Base-by-base conservation (phyloP, 169 alveolate species). In the Fabrea salina region DNA sequence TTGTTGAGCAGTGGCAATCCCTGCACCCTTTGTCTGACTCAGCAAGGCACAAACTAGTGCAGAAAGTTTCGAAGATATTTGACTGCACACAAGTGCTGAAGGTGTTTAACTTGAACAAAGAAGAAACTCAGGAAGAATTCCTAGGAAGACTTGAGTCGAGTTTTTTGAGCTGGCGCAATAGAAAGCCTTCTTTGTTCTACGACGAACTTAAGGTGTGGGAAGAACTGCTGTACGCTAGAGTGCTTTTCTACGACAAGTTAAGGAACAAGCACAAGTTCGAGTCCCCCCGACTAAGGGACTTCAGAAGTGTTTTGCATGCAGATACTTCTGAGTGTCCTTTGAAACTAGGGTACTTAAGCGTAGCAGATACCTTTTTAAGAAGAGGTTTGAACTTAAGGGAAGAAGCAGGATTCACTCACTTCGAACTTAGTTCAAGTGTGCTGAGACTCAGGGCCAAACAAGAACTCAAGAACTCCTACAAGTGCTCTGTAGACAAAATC, bases 281-380 rank as follows among this genome's bases (percentile, higher is more conserved):
- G 16, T 11, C 16, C 16, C 27, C 13, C 35, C 67, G 32, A 5
- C 70, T 80, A 8, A 51, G 47, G 4, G 89, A 86, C 16, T 79
- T 75, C 11, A 50, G 58, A n/a, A 64, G 84, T n/a, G 32, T 83
- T 4, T 40, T 83, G 33, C 80, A 84, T 40, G 88, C 85, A n/a
- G 89, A 88, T 76, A 77, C 88, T 40, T 91, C 94, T 37, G 84
- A 85, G 30, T 89, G 90, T 70, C 80, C 91, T 49, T 84, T 71
- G 37, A 84, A 87, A 79, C 90, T 86, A 84, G 89, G 88, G 8
- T 66, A 70, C 77, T 79, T 79, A 43, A 92, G 87, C 64, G 54
- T 85, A 25, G 77, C 90, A 1, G 93, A 90, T 44, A 80, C 80
- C 39, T 84, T 71, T 4, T 79, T 90, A 32, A 82, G 76, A 67